Evolutionary conservation across 306 rosid species (phyloP).

Genomic region (peach (Prunus persica)): Prunus_persica_NCBIv2 NC_034016.1:11968501-11969000

Average conservation of each 20-base stretch:
- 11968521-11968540: neutral
- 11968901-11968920: neutral
- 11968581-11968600: neutral
- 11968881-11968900: no score
- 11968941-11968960: neutral
- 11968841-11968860: neutral
- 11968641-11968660: slow-evolving; percentile 47
- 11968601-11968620: neutral
- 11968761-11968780: neutral
- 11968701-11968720: slow-evolving; percentile 82
- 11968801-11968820: neutral
- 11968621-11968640: slow-evolving; percentile 7
- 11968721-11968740: slow-evolving; percentile 66
- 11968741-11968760: slow-evolving; percentile 26
- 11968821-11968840: no score
- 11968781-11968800: neutral
- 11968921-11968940: neutral
- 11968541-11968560: neutral
- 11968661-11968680: slow-evolving; percentile 64
- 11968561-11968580: neutral
- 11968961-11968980: neutral
- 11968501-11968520: slow-evolving; percentile 8
- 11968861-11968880: no score
- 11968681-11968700: slow-evolving; percentile 59
- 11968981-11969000: slow-evolving; percentile 7